Conservation (phyloP, 305 asterid species). For the Withania somnifera region DNA sequence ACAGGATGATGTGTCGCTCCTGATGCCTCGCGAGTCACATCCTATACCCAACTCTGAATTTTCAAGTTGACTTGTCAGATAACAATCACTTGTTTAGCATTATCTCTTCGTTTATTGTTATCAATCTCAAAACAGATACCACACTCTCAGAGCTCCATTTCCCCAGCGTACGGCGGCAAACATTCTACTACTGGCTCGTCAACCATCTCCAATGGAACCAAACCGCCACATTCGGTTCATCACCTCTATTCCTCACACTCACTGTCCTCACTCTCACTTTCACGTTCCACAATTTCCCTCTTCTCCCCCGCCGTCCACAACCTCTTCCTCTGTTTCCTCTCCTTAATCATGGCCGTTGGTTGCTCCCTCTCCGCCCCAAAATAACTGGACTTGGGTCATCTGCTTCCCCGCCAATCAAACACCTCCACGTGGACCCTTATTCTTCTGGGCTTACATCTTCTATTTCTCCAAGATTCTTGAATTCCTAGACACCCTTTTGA, state of each 20-base stretch:
- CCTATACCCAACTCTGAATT: no score
- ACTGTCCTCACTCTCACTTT: no score
- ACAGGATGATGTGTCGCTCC: no score
- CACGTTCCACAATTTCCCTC: constrained; percentile 43
- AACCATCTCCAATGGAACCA: constrained; percentile 67
- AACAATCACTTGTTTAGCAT: neutral
- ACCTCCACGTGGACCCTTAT: constrained; percentile 54
- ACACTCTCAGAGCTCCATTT: neutral
- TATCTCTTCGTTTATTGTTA: neutral
- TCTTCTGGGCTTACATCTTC: constrained; percentile 88
- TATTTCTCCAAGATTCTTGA: constrained; percentile 76
- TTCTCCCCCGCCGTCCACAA: constrained; percentile 60
- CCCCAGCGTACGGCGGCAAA: neutral
- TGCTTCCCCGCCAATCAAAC: constrained; percentile 57
- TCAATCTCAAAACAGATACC: neutral
- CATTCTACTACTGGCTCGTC: constrained; percentile 50
- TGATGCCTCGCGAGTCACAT: no score
- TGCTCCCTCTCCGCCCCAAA: constrained; percentile 47
- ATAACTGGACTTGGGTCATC: constrained; percentile 44
- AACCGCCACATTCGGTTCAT: constrained; percentile 43
- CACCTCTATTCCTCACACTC: no score
- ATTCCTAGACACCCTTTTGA: constrained; percentile 56
- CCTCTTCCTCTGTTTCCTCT: constrained; percentile 60
- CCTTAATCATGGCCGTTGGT: constrained; percentile 63
- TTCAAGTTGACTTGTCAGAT: neutral